These are phyloP conservation scores for Grosmannia clavigera DNA, from an alignment of 2,329 filamentous ascomycete species.

Conservation along the genomic window DNA sequence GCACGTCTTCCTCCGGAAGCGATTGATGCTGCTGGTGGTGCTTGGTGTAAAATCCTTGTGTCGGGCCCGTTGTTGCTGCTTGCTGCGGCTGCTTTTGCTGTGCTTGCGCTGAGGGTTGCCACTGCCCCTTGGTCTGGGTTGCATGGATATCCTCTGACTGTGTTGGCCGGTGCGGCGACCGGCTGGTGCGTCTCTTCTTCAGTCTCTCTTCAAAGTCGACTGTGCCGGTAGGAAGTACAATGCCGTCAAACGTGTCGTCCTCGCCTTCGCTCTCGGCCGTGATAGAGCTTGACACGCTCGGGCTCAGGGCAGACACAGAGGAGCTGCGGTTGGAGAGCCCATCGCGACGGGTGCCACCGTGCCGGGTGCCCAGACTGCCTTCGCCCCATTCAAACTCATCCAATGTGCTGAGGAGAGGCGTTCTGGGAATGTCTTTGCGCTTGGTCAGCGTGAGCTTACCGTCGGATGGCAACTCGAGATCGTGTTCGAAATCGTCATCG, in stretches of 20 bases:
- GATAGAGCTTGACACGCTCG: constrained; percentile 82
- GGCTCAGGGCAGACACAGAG: constrained; percentile 78
- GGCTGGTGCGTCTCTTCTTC: constrained; percentile 53
- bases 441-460: constrained; percentile 54
- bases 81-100: neutral
- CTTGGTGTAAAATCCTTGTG: constrained; percentile 4
- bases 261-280: constrained; percentile 90
- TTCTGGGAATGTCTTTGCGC: constrained; percentile 48
- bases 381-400: constrained; percentile 93
- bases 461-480: constrained; percentile 58
- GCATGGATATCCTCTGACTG: constrained; percentile 17
- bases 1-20: constrained; percentile 56
- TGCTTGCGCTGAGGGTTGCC: constrained; percentile 2
- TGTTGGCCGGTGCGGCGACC: constrained; percentile 35
- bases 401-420: constrained; percentile 41
- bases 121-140: constrained; percentile 7
- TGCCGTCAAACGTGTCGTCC: constrained; percentile 82
- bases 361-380: constrained; percentile 80
- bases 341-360: constrained; percentile 74
- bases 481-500: constrained; percentile 59
- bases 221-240: constrained; percentile 72
- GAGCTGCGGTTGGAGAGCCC: constrained; percentile 73
- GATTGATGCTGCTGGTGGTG: constrained; percentile 9
- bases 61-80: neutral
- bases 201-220: constrained; percentile 73